Base-by-base conservation (phyloP, 2,329 filamentous ascomycete species). In the Fusarium sp. region DNA sequence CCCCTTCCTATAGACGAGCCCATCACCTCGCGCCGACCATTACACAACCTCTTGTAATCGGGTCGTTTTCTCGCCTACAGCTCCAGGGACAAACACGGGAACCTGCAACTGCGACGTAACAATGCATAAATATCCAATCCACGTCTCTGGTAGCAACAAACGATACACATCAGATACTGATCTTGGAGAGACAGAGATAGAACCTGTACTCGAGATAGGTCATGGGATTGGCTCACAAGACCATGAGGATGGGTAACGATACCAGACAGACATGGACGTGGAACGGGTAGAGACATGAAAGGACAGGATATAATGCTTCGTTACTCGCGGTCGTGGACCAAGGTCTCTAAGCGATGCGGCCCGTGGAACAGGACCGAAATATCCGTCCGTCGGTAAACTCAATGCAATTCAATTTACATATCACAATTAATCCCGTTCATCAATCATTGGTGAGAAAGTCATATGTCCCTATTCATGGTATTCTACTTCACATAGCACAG, bases 71-170 rank as follows among this genome's bases (percentile, higher is more conserved):
- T 70, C 66, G 44, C 61, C 67, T 70, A 54, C 50, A 49, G 27
- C 26, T 48, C 37, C 61, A 52, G 67, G n/a, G 59, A 41, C 69
- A 71, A 71, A 72, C 59, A 64, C 56, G 65, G 64, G 41, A 71
- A 38, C 60, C 45, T 71, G 60, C 64, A 57, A 62, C 64, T 67
- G 35, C 49, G 56, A 67, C 49, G 49, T 67, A 63, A 67, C 64
- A 55, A 61, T 20, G 26, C 42, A 44, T 54, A 30, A 35, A 14
- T 32, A 60, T 40, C 64, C 69, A 45, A 55, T 15, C 52, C 52
- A 46, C 26, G 42, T 52, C 56, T 70, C 38, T 56, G 60, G 69
- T 72, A 72, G 69, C 60, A 69, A 64, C 32, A 35, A 49, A 12
- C 52, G 32, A 71, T 56, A 61, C 55, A 71, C 48, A 60, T 26